phyloP scores from a whole-genome alignment of 345 rosid species.

The Euphorbia tirucalli region DNA sequence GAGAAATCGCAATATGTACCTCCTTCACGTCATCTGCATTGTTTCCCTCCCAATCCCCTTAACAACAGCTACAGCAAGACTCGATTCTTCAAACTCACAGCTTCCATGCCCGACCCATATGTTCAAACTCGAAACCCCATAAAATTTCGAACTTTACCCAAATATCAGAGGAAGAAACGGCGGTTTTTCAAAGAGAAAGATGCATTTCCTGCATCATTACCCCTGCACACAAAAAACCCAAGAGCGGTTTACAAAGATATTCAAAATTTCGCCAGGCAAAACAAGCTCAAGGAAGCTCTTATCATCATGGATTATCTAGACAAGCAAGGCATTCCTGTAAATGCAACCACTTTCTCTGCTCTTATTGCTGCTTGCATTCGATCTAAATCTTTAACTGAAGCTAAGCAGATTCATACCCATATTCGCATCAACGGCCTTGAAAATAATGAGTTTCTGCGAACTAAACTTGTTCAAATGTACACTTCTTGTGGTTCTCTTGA shows the following conservation, averaged over 20 bases:
- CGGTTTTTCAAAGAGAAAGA: constrained; percentile 42
- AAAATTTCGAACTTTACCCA: background rate
- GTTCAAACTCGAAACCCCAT: background rate
- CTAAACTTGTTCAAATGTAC: constrained; percentile 72
- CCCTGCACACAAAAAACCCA: constrained; percentile 61
- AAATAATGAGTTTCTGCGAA: constrained; percentile 56
- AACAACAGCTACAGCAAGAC: background rate
- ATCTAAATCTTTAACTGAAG: constrained; percentile 48
- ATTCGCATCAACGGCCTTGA: constrained; percentile 68
- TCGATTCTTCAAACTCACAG: constrained; percentile 3
- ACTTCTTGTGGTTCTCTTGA: constrained; percentile 62
- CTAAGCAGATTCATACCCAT: constrained; percentile 58
- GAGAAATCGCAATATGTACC: background rate
- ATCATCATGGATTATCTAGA: constrained; percentile 63
- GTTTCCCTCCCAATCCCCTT: background rate
- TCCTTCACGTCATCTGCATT: background rate
- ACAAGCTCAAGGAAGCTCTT: constrained; percentile 74
- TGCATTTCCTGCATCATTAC: constrained; percentile 62
- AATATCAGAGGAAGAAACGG: background rate
- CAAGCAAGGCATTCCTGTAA: constrained; percentile 69
- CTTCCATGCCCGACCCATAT: background rate
- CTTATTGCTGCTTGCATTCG: constrained; percentile 74
- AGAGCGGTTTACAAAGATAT: constrained; percentile 58
- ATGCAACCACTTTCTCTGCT: constrained; percentile 65
- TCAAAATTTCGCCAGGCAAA: constrained; percentile 53